Percentiles rank a stretch among this genome's conserved stretches.
Evolutionary conservation across 2,329 filamentous ascomycete species (phyloP).

Genomic region (Diatrype stigma): DNA sequence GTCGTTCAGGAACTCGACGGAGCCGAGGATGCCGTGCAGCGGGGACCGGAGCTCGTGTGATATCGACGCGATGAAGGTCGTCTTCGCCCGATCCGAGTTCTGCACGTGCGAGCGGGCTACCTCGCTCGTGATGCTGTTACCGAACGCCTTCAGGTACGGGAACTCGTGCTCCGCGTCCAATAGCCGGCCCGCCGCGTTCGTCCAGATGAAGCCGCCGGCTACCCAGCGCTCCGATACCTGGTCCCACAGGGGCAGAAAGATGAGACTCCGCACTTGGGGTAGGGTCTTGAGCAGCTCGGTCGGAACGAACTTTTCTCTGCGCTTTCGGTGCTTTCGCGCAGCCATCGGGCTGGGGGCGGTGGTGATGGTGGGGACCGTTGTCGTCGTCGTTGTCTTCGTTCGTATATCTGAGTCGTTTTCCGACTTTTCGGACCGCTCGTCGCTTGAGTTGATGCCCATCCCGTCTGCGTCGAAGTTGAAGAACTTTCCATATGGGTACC

Average conservation of each 20-base stretch:
- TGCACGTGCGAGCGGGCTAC: slow-evolving; percentile 50
- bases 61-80: slow-evolving; percentile 56
- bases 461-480: slow-evolving; percentile 17
- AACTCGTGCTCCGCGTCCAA: slow-evolving; percentile 33
- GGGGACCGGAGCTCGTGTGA: slow-evolving; percentile 55
- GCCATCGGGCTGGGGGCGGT: background rate
- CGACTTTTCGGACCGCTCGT: slow-evolving; percentile 8
- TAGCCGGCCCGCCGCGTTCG: slow-evolving; percentile 28
- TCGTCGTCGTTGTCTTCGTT: too few species aligned
- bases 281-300: slow-evolving; percentile 30
- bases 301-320: slow-evolving; percentile 15
- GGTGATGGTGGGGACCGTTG: too few species aligned
- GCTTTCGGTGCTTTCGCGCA: slow-evolving; percentile 3
- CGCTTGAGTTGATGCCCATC: slow-evolving; percentile 4
- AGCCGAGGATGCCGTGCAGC: slow-evolving; percentile 53
- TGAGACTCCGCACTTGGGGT: slow-evolving; percentile 28
- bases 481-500: slow-evolving; percentile 19
- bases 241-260: slow-evolving; percentile 34
- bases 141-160: slow-evolving; percentile 35
- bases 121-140: slow-evolving; percentile 51
- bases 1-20: slow-evolving; percentile 44
- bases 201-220: slow-evolving; percentile 34
- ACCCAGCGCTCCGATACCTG: slow-evolving; percentile 30
- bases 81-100: slow-evolving; percentile 49
- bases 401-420: background rate